Evolutionary conservation across 257 asterid species (phyloP).

Genomic region (Salvia hispanica): DNA sequence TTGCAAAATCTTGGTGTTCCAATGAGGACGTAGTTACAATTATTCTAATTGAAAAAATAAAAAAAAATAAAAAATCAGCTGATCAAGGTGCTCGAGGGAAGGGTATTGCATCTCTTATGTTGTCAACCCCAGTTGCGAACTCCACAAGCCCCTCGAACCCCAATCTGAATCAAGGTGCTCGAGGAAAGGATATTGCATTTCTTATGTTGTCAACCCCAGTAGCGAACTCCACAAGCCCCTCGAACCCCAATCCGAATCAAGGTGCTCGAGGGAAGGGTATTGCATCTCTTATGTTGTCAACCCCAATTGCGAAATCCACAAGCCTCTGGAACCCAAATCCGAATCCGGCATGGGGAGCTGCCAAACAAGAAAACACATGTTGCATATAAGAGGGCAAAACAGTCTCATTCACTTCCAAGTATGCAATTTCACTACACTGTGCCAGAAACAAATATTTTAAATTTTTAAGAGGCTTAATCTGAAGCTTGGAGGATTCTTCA

Average conservation of each 20-base stretch:
- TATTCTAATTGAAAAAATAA: background rate
- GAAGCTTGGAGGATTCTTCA: too few species aligned
- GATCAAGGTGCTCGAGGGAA: conserved; percentile 94
- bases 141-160: conserved; percentile 98
- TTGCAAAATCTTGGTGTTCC: background rate
- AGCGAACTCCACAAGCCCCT: too few species aligned
- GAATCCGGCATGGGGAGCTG: conserved; percentile 96
- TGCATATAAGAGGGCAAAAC: too few species aligned
- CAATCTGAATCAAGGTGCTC: conserved; percentile 92
- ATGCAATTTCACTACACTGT: too few species aligned
- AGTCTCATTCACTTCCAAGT: too few species aligned
- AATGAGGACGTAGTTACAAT: background rate
- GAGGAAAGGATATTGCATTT: too few species aligned
- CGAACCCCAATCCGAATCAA: too few species aligned
- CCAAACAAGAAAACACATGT: background rate
- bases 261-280: conserved; percentile 95
- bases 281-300: conserved; percentile 67
- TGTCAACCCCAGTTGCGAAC: conserved; percentile 89
- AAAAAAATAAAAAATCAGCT: conserved; percentile 72
- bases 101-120: conserved; percentile 69
- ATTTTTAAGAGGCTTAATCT: too few species aligned
- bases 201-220: too few species aligned
- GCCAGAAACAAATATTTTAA: too few species aligned
- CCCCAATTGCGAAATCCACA: conserved; percentile 90
- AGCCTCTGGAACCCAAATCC: conserved; percentile 98